Evolutionary conservation across 2,329 filamentous ascomycete genomes (phyloP), one percentile per base, ranked within the genome.

Genomic region (Coniochaeta sp.): DNA sequence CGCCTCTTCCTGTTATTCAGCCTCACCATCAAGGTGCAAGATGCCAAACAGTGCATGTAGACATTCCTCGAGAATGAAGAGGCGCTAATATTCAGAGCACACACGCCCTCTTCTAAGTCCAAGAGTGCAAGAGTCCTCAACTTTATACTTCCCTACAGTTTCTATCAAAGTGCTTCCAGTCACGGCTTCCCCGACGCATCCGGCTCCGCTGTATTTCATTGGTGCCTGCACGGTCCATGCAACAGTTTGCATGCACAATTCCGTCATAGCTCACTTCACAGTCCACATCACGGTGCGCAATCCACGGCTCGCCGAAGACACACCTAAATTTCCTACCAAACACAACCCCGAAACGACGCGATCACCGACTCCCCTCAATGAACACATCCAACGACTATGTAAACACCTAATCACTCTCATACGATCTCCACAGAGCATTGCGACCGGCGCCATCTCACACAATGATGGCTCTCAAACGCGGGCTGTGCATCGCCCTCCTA

Each of bases 401-500:
- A 26, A 49, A 49, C 47, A 26, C 31, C 47, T 31, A 48, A 24
- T n/a, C n/a, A 14, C 7, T 5, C 10, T 35, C 47, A 28, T 4
- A 27, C 28, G 20, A 7, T 35, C 18, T 9, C 16, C 9, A 35
- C 16, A 10, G 14, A 28, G 16, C n/a, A 26, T 24, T 6, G 13
- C 47, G 20, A 12, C 38, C 38, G 47, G 14, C 35, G 31, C 32
- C 22, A 26, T 16, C 32, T 24, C 27, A n/a, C 12, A 26, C 3
- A 13, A 45, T 30, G 49, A 62, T 61, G 61, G 54, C 52, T 47
- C 55, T 61, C 31, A 47, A 53, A 53, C 58, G 50, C 48, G 49
- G 57, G 28, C 55, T 57, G 54, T 56, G 53, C 35, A 58, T 60
- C 55, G 57, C 57, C 27, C 57, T 61, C 49, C 60, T 67, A 55